Evolutionary conservation across 192 early-diverging fungal species (phyloP).

Genomic region (Backusella morwellensis): DNA sequence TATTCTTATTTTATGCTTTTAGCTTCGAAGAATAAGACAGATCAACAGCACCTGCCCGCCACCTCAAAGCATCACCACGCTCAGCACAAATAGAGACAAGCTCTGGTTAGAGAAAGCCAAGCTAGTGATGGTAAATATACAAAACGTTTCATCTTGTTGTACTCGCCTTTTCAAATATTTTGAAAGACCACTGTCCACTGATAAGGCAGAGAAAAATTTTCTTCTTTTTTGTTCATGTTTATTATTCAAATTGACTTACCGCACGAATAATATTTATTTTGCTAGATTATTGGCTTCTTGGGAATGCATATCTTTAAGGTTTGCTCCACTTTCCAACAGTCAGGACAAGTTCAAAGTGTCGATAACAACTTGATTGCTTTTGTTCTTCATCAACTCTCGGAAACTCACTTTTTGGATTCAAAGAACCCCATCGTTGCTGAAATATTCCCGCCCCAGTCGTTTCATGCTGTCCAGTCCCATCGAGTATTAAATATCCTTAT

Average conservation of each 20-base stretch:
- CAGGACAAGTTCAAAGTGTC: constrained; percentile 38
- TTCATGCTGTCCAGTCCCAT: constrained; percentile 32
- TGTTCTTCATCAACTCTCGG: constrained; percentile 41
- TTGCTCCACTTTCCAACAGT: constrained; percentile 48
- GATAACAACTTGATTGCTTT: constrained; percentile 32
- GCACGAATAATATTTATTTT: constrained; percentile 7
- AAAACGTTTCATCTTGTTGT: neutral
- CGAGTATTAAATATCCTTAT: neutral
- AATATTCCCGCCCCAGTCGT: constrained; percentile 46
- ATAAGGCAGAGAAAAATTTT: constrained; percentile 27
- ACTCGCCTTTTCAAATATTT: constrained; percentile 25
- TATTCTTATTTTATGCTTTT: neutral
- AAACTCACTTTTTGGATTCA: constrained; percentile 38
- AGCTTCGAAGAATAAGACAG: neutral
- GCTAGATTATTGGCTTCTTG: constrained; percentile 57
- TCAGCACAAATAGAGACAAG: neutral
- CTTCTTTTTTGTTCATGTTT: constrained; percentile 59
- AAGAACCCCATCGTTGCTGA: constrained; percentile 48
- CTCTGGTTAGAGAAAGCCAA: constrained; percentile 36
- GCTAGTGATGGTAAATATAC: constrained; percentile 43
- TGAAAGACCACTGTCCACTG: neutral
- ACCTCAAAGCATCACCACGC: neutral
- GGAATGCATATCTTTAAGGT: constrained; percentile 62
- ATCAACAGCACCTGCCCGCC: neutral
- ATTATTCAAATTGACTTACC: constrained; percentile 56